Evolutionary conservation across 2,329 filamentous ascomycete species (phyloP).

Genomic region (Penicillium sp.): DNA sequence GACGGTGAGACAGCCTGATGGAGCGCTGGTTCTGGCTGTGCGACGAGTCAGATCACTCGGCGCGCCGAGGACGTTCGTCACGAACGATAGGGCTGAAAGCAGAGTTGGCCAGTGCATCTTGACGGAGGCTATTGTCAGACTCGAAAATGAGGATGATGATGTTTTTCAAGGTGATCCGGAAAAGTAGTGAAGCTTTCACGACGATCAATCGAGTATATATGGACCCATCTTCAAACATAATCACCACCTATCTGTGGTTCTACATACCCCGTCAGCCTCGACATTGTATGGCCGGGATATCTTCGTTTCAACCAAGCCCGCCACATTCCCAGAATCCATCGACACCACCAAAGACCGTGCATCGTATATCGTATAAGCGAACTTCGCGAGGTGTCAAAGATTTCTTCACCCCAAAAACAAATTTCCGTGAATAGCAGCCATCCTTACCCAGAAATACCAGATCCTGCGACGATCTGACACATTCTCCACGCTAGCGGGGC

Average conservation of each 20-base stretch:
- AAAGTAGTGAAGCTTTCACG: background rate
- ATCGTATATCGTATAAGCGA: too few relatives aligned
- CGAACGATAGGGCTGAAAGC: slow-evolving; percentile 13
- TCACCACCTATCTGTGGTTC: too few relatives aligned
- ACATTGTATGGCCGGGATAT: background rate
- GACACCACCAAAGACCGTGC: background rate
- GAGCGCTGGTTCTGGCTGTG: slow-evolving; percentile 20
- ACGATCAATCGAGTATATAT: background rate
- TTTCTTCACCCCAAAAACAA: background rate
- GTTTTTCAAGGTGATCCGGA: background rate
- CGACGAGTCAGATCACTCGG: slow-evolving; percentile 13
- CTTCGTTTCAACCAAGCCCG: background rate
- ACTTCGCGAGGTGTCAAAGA: background rate
- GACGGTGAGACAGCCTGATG: slow-evolving; percentile 29
- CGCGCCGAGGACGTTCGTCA: slow-evolving; percentile 1
- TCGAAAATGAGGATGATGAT: background rate
- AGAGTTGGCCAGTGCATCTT: slow-evolving; percentile 13
- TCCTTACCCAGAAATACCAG: background rate
- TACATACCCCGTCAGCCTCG: background rate
- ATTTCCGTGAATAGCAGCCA: slow-evolving; percentile 1
- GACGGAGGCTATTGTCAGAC: background rate
- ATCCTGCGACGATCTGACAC: background rate
- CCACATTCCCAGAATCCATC: background rate
- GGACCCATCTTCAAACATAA: background rate
- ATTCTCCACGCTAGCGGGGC: too few relatives aligned